Evolutionary conservation across 2,329 filamentous ascomycete genomes (phyloP), one percentile per base, ranked within the genome.

Genomic region (Alternaria burnsii): DNA sequence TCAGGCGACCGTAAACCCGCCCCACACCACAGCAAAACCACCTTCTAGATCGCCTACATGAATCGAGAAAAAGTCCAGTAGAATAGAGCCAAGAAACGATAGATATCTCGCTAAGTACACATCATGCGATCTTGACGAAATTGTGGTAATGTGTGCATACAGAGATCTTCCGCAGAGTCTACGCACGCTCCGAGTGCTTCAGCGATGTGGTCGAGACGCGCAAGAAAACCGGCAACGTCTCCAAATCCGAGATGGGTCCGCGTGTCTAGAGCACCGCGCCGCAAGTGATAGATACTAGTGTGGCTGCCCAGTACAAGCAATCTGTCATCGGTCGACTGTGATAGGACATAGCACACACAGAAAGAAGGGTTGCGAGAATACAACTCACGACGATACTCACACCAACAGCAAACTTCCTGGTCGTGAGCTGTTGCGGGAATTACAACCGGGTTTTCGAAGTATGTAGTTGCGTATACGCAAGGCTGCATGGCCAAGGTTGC

Each of bases 401-500:
- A 42, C 32, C 22, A 56, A 52, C 46, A 51, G 12, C 46, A 43
- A 22, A 50, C 14, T n/a, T 36, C 30, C 28, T 52, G 7, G 44
- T 44, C 22, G 52, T 55, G 47, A 50, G 14, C 16, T 32, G 22
- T 41, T 24, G 52, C 52, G 38, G 44, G 20, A 32, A 48, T 43
- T 48, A 48, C 43, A 32, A 41, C 51, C 46, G 52, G 30, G 36
- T 16, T 54, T 60, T 46, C 34, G n/a, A 51, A 30, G 43, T 38
- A 40, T 56, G 57, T 55, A 41, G 38, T 59, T 14, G 18, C 44
- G 51, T 40, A 46, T 62, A 34, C 28, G 58, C 66, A 64, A 65
- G 66, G 66, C 66, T 68, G 61, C 63, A 64, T 58, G 56, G 52
- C 57, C 55, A 43, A 41, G 28, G 40, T 20, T 42, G 51, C 50